Evolutionary conservation across 2,329 filamentous ascomycete genomes (phyloP), one percentile per base, ranked within the genome.

Genomic region (Sporothrix euskadiensis): DNA sequence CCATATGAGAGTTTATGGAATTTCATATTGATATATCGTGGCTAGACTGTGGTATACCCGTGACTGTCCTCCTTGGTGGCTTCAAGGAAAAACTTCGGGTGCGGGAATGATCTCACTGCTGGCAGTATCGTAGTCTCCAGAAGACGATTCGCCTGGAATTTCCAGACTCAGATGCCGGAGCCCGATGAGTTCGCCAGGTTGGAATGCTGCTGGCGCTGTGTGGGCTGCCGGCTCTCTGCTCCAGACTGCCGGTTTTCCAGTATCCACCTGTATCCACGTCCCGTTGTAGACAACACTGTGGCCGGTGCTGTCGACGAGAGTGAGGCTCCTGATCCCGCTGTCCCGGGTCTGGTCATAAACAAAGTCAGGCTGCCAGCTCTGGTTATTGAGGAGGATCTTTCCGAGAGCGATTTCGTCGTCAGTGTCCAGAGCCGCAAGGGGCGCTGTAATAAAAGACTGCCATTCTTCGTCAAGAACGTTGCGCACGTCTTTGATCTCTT

Each of bases 401-500:
- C 81, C 83, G 9, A 86, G 76, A 1, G 82, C 80, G 10, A 79
- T 75, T 4, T 77, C 78, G 35, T 82, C 80, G 0, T 80, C 75
- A 6, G 81, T 76, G 2, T 76, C 61, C 44, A 83, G 77, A 4
- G 83, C 82, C 72, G 80, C 80, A 44, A 78, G 78, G 1, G 86
- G 86, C 5, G 85, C 80, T 1, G 79, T 78, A 1, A 88, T 77
- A 16, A 84, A 78, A 39, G 81, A 76, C 4, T 77, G 77, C 85
- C 84, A 87, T 44, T 81, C 79, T 0, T 79, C 77, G 3, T 81
- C 83, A 19, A 88, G 75, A 22, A 82, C 75, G 6, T 81, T 74
- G 73, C 77, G 79, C 39, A 88, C 84, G 73, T 85, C 83, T 5
- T 76, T 77, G 10, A 88, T 82, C 74, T 87, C 83, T 19, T 82